phyloP scores from a whole-genome alignment of 495 filamentous ascomycete species.

The Aspergillus steynii region DNA sequence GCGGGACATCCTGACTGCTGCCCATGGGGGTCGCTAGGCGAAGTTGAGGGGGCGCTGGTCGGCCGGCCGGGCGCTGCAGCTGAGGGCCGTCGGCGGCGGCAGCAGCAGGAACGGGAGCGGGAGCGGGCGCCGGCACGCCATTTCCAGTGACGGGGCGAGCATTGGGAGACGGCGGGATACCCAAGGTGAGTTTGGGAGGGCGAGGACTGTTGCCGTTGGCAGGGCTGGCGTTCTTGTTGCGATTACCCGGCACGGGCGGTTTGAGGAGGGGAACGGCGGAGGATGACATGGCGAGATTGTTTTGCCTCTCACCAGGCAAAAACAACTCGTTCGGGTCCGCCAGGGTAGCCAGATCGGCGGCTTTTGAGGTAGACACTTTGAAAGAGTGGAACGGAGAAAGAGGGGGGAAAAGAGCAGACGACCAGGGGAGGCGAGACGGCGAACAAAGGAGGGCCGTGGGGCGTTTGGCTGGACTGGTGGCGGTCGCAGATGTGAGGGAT shows the following conservation, averaged over 20 bases:
- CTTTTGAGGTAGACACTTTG: slow-evolving; percentile 23
- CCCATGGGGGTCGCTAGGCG: slow-evolving; percentile 85
- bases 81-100: slow-evolving; percentile 24
- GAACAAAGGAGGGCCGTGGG: slow-evolving; percentile 23
- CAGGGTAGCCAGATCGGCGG: slow-evolving; percentile 44
- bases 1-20: slow-evolving; percentile 61
- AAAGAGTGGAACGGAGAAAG: slow-evolving; percentile 15
- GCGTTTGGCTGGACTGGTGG: slow-evolving; percentile 12
- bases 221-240: slow-evolving; percentile 35
- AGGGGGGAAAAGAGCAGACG: slow-evolving; percentile 7
- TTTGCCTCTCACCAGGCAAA: slow-evolving; percentile 48
- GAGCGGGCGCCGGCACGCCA: slow-evolving; percentile 26
- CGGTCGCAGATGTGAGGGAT: slow-evolving; percentile 18
- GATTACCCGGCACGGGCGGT: slow-evolving; percentile 76
- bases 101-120: slow-evolving; percentile 25
- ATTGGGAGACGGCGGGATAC: slow-evolving; percentile 83
- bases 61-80: slow-evolving; percentile 37
- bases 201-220: slow-evolving; percentile 50
- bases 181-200: slow-evolving; percentile 78
- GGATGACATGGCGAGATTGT: slow-evolving; percentile 70
- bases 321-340: slow-evolving; percentile 51
- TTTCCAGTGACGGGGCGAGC: slow-evolving; percentile 62
- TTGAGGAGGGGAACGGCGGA: slow-evolving; percentile 73
- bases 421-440: slow-evolving; percentile 4
- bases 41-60: slow-evolving; percentile 67